phyloP scores from a whole-genome alignment of 2,329 filamentous ascomycete species.

The Truncatella angustata region DNA sequence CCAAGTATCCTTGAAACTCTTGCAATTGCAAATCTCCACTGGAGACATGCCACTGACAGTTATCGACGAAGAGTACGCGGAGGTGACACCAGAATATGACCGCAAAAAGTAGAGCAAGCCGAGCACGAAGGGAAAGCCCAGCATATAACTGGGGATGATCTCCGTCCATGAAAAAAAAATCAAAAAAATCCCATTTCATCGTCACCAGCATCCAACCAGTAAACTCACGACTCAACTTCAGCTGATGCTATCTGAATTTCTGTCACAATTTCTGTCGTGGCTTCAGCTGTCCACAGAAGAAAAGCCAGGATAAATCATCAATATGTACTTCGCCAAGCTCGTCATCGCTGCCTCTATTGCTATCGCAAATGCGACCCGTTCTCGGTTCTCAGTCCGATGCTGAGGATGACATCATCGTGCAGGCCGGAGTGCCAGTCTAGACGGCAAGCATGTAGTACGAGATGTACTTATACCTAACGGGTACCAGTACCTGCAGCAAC shows the following conservation, averaged over 20 bases:
- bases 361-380: conserved; percentile 26
- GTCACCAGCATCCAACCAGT: conserved; percentile 2
- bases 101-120: too few species aligned
- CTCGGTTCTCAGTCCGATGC: conserved; percentile 17
- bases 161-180: neutral
- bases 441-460: too few species aligned
- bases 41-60: conserved; percentile 4
- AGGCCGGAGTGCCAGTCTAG: conserved; percentile 17
- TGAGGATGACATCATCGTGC: conserved; percentile 23
- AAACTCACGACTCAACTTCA: neutral
- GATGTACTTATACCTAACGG: too few species aligned
- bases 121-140: neutral
- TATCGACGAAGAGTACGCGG: too few species aligned
- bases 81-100: too few species aligned
- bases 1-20: conserved; percentile 1
- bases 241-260: neutral
- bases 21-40: conserved; percentile 7
- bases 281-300: neutral
- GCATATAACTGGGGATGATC: neutral
- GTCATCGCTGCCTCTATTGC: conserved; percentile 33
- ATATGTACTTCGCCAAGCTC: conserved; percentile 41
- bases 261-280: neutral
- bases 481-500: too few species aligned
- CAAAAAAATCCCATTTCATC: neutral
- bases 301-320: conserved; percentile 18